Conservation (phyloP, 176 grass and related monocot species). For the Cymbopogon citratus region DNA sequence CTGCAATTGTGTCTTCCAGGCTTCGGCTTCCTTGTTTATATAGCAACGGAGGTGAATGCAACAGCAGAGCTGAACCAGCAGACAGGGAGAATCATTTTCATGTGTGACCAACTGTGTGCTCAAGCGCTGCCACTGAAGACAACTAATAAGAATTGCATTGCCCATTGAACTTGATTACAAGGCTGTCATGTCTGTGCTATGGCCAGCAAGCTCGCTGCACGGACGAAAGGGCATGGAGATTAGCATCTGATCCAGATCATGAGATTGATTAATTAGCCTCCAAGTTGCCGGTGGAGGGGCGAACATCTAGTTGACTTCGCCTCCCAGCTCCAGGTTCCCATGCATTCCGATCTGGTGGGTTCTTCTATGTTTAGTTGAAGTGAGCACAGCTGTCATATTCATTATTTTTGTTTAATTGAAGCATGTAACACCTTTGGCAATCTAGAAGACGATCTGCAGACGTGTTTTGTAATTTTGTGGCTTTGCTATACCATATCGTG, state of each 20-base stretch:
- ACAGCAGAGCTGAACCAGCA: not conserved
- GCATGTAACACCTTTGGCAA: not conserved
- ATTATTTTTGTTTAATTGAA: not conserved
- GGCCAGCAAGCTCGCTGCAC: not conserved
- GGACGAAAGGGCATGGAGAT: not conserved
- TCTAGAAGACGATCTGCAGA: not conserved
- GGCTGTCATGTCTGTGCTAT: not conserved
- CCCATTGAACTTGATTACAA: not conserved
- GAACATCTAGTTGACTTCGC: slow-evolving; percentile 8
- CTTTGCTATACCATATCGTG: not conserved
- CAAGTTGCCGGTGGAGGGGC: not conserved
- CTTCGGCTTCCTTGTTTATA: not conserved
- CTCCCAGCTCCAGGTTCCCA: not conserved
- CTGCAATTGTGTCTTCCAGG: not conserved
- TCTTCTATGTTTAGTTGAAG: not conserved
- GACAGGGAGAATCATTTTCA: slow-evolving; percentile 4
- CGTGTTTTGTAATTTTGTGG: not conserved
- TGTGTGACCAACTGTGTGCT: not conserved
- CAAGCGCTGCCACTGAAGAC: not conserved
- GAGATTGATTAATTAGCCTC: not conserved
- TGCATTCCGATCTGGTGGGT: not conserved
- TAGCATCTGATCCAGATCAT: not conserved
- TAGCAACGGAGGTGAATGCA: not conserved
- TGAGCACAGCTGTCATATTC: not conserved
- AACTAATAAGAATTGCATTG: not conserved